Conservation (phyloP, 2,329 filamentous ascomycete genomes). For the Tympanopsis confertula region DNA sequence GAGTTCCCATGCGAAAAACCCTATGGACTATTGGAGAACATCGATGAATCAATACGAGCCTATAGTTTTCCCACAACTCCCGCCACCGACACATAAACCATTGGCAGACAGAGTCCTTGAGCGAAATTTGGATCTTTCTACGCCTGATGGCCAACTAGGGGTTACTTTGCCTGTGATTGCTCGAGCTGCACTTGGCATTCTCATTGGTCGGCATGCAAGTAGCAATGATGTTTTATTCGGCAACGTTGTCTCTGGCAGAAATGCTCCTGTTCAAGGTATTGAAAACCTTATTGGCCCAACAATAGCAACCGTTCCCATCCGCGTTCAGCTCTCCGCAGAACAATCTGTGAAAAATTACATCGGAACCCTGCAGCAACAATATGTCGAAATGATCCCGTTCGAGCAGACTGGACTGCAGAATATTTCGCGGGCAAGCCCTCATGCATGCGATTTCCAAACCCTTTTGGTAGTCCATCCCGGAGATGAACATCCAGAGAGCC, state of each 20-base stretch:
- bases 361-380: background rate
- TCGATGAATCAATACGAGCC: background rate
- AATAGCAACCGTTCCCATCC: background rate
- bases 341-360: conserved; percentile 32
- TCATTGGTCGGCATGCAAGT: background rate
- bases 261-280: background rate
- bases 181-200: background rate
- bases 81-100: conserved; percentile 15
- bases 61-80: background rate
- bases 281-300: background rate
- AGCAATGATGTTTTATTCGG: background rate
- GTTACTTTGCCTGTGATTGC: background rate
- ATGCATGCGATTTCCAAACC: background rate
- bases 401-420: background rate
- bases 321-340: conserved; percentile 26
- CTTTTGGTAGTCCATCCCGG: background rate
- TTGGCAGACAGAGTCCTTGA: too few species aligned
- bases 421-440: background rate
- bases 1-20: background rate
- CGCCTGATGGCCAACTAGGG: background rate
- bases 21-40: conserved; percentile 15
- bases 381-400: background rate
- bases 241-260: background rate
- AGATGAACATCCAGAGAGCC: background rate
- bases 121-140: background rate